phyloP scores from a whole-genome alignment of 2,329 filamentous ascomycete genomes.

The Aspergillus tanneri region DNA sequence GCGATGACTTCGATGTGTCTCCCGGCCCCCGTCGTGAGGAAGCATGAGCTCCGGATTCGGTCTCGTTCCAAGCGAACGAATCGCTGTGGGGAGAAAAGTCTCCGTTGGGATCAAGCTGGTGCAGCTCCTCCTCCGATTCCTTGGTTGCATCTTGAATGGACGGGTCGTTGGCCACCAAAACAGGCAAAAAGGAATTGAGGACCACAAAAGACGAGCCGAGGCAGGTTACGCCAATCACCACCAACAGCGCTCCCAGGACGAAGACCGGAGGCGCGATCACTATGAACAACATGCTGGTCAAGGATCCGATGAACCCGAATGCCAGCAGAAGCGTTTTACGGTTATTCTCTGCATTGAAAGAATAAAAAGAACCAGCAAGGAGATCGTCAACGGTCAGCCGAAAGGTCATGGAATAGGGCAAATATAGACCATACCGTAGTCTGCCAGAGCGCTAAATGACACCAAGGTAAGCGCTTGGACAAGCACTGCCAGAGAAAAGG shows the following conservation, averaged over 20 bases:
- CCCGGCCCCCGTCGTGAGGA: slow-evolving; percentile 3
- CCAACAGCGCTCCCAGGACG: slow-evolving; percentile 72
- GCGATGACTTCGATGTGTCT: slow-evolving; percentile 42
- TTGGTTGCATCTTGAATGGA: slow-evolving; percentile 38
- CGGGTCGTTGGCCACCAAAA: slow-evolving; percentile 80
- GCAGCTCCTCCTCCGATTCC: slow-evolving; percentile 26
- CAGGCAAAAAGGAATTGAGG: slow-evolving; percentile 84
- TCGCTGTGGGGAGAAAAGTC: slow-evolving; percentile 1
- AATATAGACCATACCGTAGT: slow-evolving; percentile 67
- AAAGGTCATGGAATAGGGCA: background rate
- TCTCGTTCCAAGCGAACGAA: slow-evolving; percentile 21
- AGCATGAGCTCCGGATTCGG: slow-evolving; percentile 23
- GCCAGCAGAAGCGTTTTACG: slow-evolving; percentile 77
- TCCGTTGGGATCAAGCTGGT: slow-evolving; percentile 22
- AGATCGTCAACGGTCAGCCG: slow-evolving; percentile 6
- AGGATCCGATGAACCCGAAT: slow-evolving; percentile 76
- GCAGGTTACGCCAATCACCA: slow-evolving; percentile 82
- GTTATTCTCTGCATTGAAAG: slow-evolving; percentile 42
- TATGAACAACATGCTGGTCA: slow-evolving; percentile 82
- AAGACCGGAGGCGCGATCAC: slow-evolving; percentile 74
- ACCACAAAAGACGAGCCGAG: slow-evolving; percentile 90
- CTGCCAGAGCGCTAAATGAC: slow-evolving; percentile 62
- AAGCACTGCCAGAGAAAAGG: slow-evolving; percentile 83
- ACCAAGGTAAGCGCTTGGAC: slow-evolving; percentile 84
- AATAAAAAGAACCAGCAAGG: background rate